Evolutionary conservation across 441 rosid species (phyloP), one percentile per base, ranked within the genome.

Genomic region (Codiaeum variegatum): DNA sequence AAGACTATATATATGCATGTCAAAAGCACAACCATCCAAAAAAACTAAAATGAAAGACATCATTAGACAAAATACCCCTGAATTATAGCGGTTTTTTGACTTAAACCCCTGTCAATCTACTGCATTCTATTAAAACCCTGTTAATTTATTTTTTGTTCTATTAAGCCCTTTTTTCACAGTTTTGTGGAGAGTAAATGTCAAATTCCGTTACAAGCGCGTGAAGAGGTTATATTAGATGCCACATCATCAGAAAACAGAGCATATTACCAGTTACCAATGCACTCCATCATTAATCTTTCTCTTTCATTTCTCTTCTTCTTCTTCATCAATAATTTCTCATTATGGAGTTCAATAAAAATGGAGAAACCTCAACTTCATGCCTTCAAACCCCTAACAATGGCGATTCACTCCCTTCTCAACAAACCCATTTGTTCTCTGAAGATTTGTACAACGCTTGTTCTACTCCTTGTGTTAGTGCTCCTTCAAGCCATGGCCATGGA

Each of bases 401-500:
- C 71, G 34, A 46, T 6, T 4, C 65, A 15, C 24, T 38, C 4
- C 77, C 71, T 13, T 15, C 74, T 26, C 78, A 76, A 0, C 79
- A 66, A n/a, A 49, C 74, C 36, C 81, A 75, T 15, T 74, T 66
- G 71, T 82, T 66, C 66, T 32, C 66, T 61, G 96, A 87, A 29
- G 92, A 88, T 61, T 32, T 80, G 19, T 97, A 83, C 77, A 85
- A 88, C 75, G 78, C 85, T 70, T 88, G 97, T 76, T 94, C 97
- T 38, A 91, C 99, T 6, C 99, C 99, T 6, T 94, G 87, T 72
- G 99, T 90, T 13, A 90, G 96, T 65, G 98, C 98, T 32, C 99
- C 99, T 29, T 94, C 99, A 0, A 92, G n/a, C n/a, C n/a, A n/a
- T n/a, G 98, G 77, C 99, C 99, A 78, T 36, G 77, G 79, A 47